phyloP scores from a whole-genome alignment of 805 yeast species.

The Pichia sporocuriosa region DNA sequence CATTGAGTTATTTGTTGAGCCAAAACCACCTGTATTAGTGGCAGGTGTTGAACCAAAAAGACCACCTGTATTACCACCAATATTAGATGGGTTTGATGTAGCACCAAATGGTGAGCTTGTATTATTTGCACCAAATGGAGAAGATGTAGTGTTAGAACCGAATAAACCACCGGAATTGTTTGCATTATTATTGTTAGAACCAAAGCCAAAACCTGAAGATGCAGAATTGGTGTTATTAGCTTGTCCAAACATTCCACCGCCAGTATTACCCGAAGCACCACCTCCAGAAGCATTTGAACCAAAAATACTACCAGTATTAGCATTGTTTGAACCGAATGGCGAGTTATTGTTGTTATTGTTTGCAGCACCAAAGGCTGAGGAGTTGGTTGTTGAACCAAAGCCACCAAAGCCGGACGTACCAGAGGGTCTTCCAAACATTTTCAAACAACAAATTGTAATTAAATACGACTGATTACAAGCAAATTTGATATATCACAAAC shows the following conservation, averaged over 20 bases:
- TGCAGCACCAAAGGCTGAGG: slow-evolving; percentile 14
- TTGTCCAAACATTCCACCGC: slow-evolving; percentile 17
- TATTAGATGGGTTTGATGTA: slow-evolving; percentile 12
- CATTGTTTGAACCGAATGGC: slow-evolving; percentile 18
- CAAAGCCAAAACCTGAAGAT: slow-evolving; percentile 20
- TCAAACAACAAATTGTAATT: too few species aligned
- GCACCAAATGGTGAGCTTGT: slow-evolving; percentile 31
- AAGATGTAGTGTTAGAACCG: slow-evolving; percentile 20
- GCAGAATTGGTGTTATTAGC: slow-evolving; percentile 18
- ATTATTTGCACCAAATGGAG: slow-evolving; percentile 32
- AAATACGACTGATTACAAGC: too few species aligned
- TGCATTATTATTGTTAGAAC: slow-evolving; percentile 23
- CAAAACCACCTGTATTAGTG: slow-evolving; percentile 12
- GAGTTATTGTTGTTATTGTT: slow-evolving; percentile 11
- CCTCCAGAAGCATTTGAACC: slow-evolving; percentile 22
- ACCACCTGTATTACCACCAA: slow-evolving; percentile 13
- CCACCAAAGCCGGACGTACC: slow-evolving; percentile 48
- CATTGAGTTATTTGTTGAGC: slow-evolving; percentile 8
- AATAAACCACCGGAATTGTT: slow-evolving; percentile 24
- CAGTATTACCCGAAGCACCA: slow-evolving; percentile 17
- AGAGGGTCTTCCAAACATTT: slow-evolving; percentile 45
- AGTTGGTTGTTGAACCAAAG: slow-evolving; percentile 8
- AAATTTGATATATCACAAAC: too few species aligned
- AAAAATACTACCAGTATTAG: slow-evolving; percentile 21
- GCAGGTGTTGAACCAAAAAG: slow-evolving; percentile 9